phyloP scores from a whole-genome alignment of 2,329 filamentous ascomycete species.

The Pyrenophora graminea region DNA sequence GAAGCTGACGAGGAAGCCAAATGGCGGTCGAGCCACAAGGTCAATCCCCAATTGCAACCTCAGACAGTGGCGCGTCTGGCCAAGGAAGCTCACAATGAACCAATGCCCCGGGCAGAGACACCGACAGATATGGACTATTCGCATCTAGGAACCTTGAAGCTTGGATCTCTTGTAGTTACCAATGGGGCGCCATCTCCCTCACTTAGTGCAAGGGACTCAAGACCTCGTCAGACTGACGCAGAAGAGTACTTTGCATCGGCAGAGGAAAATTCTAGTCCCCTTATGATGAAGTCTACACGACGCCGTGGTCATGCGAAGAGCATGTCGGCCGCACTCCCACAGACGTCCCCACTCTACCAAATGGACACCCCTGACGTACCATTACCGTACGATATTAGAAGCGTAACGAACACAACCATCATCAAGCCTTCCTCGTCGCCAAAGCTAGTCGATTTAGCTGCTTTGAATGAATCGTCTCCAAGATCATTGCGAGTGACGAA shows the following conservation, averaged over 20 bases:
- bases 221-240: conserved; percentile 15
- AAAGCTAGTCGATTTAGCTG: background rate
- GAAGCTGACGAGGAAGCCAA: conserved; percentile 34
- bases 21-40: conserved; percentile 31
- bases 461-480: conserved; percentile 9
- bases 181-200: conserved; percentile 55
- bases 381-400: background rate
- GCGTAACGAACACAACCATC: background rate
- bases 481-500: conserved; percentile 24
- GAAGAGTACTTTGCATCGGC: conserved; percentile 39
- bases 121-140: conserved; percentile 50
- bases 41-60: conserved; percentile 26
- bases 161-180: conserved; percentile 53
- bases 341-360: conserved; percentile 18
- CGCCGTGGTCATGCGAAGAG: conserved; percentile 31
- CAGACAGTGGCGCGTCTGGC: conserved; percentile 27
- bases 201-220: conserved; percentile 37
- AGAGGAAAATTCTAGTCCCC: conserved; percentile 23
- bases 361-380: background rate
- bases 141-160: conserved; percentile 48
- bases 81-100: conserved; percentile 28
- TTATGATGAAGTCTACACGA: conserved; percentile 26
- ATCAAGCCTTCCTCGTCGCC: conserved; percentile 10
- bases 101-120: conserved; percentile 40
- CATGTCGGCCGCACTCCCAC: conserved; percentile 32